Conservation (phyloP, 495 filamentous ascomycete species). For the Jackrogersella multiformis region DNA sequence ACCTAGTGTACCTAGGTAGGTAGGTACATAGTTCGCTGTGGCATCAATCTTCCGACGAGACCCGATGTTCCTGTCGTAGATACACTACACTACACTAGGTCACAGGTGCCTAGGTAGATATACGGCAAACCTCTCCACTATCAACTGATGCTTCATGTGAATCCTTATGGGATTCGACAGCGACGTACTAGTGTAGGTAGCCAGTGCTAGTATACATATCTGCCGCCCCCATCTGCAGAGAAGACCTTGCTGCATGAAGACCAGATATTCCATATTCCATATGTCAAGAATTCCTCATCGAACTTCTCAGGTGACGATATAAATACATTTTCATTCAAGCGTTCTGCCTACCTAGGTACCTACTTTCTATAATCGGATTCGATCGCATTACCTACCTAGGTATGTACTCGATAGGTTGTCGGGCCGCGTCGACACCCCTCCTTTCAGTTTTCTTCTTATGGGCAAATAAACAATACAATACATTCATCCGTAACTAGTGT, state of each 20-base stretch:
- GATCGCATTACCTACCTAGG: too few species aligned
- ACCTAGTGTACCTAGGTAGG: too few species aligned
- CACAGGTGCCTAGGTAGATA: neutral
- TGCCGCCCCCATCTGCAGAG: neutral
- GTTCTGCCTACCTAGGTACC: too few species aligned
- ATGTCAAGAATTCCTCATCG: neutral
- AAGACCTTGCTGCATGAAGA: constrained; percentile 13
- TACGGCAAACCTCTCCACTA: constrained; percentile 6
- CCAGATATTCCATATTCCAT: neutral
- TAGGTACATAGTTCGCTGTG: constrained; percentile 5
- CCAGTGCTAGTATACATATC: too few species aligned
- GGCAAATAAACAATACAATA: too few species aligned
- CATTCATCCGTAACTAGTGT: too few species aligned
- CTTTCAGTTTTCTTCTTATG: neutral
- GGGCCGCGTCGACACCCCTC: neutral
- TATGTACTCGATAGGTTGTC: too few species aligned
- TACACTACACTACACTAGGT: neutral
- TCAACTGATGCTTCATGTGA: constrained; percentile 17
- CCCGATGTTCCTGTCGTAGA: constrained; percentile 13
- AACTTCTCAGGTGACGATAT: neutral
- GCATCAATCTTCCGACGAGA: constrained; percentile 6
- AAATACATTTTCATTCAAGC: too few species aligned
- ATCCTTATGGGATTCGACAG: neutral
- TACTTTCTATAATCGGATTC: too few species aligned
- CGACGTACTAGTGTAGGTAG: too few species aligned